Base-by-base conservation (phyloP, 2,329 filamentous ascomycete species). In the Ampelomyces quisqualis region DNA sequence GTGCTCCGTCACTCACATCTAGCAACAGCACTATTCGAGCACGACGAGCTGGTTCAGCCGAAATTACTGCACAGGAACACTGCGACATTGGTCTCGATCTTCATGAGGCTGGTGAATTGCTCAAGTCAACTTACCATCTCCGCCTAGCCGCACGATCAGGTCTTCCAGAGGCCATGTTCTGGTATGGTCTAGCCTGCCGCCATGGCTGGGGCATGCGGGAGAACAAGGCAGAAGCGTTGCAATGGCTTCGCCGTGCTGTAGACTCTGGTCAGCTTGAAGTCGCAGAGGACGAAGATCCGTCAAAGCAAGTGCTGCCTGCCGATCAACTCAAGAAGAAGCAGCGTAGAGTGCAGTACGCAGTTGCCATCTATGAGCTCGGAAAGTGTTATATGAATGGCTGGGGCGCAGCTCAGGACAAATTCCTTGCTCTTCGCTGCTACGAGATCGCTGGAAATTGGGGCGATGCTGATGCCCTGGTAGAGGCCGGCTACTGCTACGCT, bases 381-480 rank as follows among this genome's bases (percentile, higher is more conserved):
- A 90, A 96, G 18, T 95, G 89, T 64, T 91, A 97, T 64, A 90
- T 96, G 82, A 96, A 98, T 58, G 93, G 93, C 4, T 98, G 93
- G 93, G 93, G 93, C 11, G 94, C 95, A 26, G 83, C 91, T 55
- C 90, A 95, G 69, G 93, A 98, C 64, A 95, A 93, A 66, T 72
- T 80, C 4, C 77, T 97, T 44, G 93, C 90, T 0, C 70, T 98
- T 58, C 80, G 90, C 38, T 98, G 93, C 65, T 98, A 96, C 64
- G 93, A 98, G 68, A 95, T 97, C 56, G 93, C 93, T 28, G 91
- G 88, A 37, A 86, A 80, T 51, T 98, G 93, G 93, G 93, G 93
- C 22, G 93, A 98, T 70, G 84, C 86, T 5, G 93, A 98, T 71
- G 93, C 93, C 15, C 77, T 98, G 45, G 86, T 90, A 6, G 93